Evolutionary conservation across 2,329 filamentous ascomycete species (phyloP), one percentile per base, ranked within the genome.

Genomic region (Capronia coronata): DNA sequence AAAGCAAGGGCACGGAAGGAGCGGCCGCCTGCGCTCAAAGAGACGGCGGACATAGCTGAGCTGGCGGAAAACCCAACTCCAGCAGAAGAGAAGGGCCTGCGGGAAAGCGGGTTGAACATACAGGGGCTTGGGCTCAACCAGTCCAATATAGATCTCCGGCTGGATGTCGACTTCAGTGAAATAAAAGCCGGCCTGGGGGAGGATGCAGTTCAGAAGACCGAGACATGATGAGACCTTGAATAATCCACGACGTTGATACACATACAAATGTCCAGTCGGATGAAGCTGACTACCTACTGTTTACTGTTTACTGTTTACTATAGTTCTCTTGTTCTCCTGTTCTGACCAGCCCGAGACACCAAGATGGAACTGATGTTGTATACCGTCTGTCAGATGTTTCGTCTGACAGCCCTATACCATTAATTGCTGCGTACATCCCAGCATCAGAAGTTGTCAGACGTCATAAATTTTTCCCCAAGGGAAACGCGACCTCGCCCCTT

Each of bases 1-100:
- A 95, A 95, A 70, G 93, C 93, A 10, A 82, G 84, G 51, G 79
- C 84, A 55, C 87, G 94, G 82, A 86, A 86, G 49, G 88, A 95
- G 64, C 80, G 93, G 3, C 93, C 93, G 1, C 93, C 90, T 22
- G 89, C 88, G 1, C 73, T 96, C 48, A 91, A 93, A 84, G 84
- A 72, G 14, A 63, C 67, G 38, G 62, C 65, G 11, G 51, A 54
- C 18, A 39, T 37, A 13, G 18, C 41, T 9, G 37, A 54, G 42
- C 29, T 45, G 38, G 32, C 52, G 1, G 55, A 53, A 18, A 47
- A 40, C 11, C 54, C 48, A 4, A 51, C 37, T 8, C 48, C 51
- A 11, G 27, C 14, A 2, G 23, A 54, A 25, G 55, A 56, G 35
- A 54, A 48, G 38, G 16, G 41, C n/a, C 39, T 27, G 29, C 16